phyloP scores from a whole-genome alignment of 306 rosid genomes.

The Cucumis melo region DNA sequence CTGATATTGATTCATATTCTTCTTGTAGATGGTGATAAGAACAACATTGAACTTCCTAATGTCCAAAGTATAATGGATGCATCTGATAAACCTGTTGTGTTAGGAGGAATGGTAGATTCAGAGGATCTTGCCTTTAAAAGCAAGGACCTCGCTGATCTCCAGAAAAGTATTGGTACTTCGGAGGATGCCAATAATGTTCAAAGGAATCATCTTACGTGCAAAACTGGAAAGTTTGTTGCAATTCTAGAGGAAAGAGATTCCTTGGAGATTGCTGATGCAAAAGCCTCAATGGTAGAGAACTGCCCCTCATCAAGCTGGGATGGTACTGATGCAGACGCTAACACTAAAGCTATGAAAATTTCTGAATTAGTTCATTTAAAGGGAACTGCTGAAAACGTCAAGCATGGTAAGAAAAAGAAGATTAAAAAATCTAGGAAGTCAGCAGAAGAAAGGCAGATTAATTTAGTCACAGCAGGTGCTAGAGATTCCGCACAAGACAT shows the following conservation, averaged over 20 bases:
- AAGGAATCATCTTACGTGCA: slow-evolving; percentile 14
- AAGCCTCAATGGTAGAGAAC: slow-evolving; percentile 16
- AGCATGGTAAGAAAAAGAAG: slow-evolving; percentile 23
- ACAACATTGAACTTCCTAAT: slow-evolving; percentile 16
- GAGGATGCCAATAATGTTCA: slow-evolving; percentile 10
- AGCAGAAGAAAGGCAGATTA: slow-evolving; percentile 6
- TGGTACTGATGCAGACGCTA: slow-evolving; percentile 15
- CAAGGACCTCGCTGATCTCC: slow-evolving; percentile 13
- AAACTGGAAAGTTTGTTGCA: slow-evolving; percentile 12
- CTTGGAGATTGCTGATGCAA: slow-evolving; percentile 17
- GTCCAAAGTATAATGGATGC: slow-evolving; percentile 17
- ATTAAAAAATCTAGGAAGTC: slow-evolving; percentile 23
- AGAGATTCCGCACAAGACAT: slow-evolving; percentile 19
- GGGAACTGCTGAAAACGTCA: slow-evolving; percentile 15
- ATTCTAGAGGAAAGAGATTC: slow-evolving; percentile 25
- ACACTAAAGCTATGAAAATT: slow-evolving; percentile 10
- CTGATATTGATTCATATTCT: slow-evolving; percentile 6
- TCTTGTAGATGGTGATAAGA: slow-evolving; percentile 21
- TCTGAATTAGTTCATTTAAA: slow-evolving; percentile 17
- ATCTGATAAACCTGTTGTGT: slow-evolving; percentile 13
- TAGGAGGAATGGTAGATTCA: slow-evolving; percentile 14
- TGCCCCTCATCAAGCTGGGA: slow-evolving; percentile 14
- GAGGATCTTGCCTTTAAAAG: slow-evolving; percentile 12
- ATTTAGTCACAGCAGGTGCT: slow-evolving; percentile 9
- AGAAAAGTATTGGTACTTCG: slow-evolving; percentile 8